A percentile compares a stretch with the other conserved stretches of the same genome.
Conservation (phyloP, 2,329 filamentous ascomycete genomes). For the Catunica adiposa region DNA sequence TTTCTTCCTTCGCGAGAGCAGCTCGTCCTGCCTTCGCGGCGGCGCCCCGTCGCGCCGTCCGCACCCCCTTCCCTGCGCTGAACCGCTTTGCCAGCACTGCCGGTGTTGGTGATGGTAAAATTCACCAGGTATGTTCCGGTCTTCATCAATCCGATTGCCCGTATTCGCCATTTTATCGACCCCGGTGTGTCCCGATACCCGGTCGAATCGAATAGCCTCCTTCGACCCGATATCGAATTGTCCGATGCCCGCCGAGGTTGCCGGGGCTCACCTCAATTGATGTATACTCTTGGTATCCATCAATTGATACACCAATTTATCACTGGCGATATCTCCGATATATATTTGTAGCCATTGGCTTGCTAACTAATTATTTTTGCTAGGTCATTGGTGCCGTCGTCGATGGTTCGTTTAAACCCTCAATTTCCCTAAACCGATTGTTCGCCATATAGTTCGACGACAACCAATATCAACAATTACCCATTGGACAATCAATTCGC, state of each 20-base stretch:
- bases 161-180: background rate
- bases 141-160: background rate
- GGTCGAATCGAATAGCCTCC: background rate
- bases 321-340: background rate
- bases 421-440: slow-evolving; percentile 11
- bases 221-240: slow-evolving; percentile 4
- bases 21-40: slow-evolving; percentile 44
- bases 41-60: slow-evolving; percentile 40
- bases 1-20: slow-evolving; percentile 47
- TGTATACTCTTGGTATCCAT: slow-evolving; percentile 3
- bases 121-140: slow-evolving; percentile 42
- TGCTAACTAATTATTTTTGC: slow-evolving; percentile 20
- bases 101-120: slow-evolving; percentile 46
- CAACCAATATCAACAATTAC: background rate
- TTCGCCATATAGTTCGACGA: slow-evolving; percentile 14
- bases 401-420: slow-evolving; percentile 53
- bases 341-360: background rate
- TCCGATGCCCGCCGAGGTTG: slow-evolving; percentile 4
- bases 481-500: slow-evolving; percentile 11
- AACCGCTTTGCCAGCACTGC: slow-evolving; percentile 43
- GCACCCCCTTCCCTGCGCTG: slow-evolving; percentile 36
- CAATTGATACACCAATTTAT: background rate
- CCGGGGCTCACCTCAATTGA: background rate
- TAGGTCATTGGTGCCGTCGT: slow-evolving; percentile 98
- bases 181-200: background rate